A percentile compares a stretch with the other conserved stretches of the same genome.
phyloP scores from a whole-genome alignment of 108 stramenopile species.

The Mayamaea pseudoterrestris region DNA sequence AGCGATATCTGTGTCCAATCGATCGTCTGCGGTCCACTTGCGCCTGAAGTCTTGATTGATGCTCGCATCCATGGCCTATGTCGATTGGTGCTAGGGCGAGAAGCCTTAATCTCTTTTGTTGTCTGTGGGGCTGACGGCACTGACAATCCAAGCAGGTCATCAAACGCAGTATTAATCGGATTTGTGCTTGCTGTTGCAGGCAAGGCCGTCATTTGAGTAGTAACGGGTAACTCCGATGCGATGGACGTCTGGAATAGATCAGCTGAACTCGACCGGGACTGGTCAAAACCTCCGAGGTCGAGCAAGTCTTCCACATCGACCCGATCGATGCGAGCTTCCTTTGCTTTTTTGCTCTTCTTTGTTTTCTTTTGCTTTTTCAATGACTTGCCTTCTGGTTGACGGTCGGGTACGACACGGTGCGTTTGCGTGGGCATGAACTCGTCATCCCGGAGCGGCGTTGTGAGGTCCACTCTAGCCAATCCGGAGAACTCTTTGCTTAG shows the following conservation, averaged over 20 bases:
- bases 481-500: constrained; percentile 36
- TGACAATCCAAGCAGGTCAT: constrained; percentile 56
- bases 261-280: not conserved
- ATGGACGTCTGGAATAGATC: constrained; percentile 3
- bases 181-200: constrained; percentile 9
- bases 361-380: constrained; percentile 45
- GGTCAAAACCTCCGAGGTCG: constrained; percentile 18
- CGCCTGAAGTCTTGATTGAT: constrained; percentile 16
- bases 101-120: not conserved
- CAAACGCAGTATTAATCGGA: constrained; percentile 58
- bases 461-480: constrained; percentile 75
- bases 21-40: constrained; percentile 16
- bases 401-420: constrained; percentile 54
- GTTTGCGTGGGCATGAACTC: constrained; percentile 74
- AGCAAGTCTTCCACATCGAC: constrained; percentile 37
- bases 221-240: not conserved
- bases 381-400: constrained; percentile 5
- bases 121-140: constrained; percentile 8
- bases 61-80: constrained; percentile 13
- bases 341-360: constrained; percentile 38
- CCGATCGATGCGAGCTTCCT: constrained; percentile 6
- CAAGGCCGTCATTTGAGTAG: not conserved
- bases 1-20: constrained; percentile 23
- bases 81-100: not conserved
- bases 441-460: constrained; percentile 65